Base-by-base conservation (phyloP, 306 rosid genomes). In the Prunus mume region DNA sequence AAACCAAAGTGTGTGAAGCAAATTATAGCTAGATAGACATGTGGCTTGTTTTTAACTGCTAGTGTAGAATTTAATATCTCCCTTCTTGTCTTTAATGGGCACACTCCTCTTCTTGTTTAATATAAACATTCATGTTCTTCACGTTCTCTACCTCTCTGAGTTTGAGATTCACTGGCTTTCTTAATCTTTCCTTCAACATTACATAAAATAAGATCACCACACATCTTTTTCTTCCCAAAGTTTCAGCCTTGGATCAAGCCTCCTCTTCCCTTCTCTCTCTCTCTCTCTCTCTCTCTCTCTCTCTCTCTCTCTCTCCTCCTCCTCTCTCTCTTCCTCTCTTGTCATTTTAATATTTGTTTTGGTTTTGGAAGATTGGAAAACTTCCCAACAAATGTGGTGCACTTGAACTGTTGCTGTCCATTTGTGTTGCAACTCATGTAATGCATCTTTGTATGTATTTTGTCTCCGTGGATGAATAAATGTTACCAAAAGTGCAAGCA, bases 191-290 rank as follows among this genome's bases (percentile, higher is more conserved):
- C 65, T 82, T 43, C 61, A 54, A 27, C 55, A 17, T 70, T 17
- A 28, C 65, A 30, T n/a, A 52, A 69, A 71, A 49, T 54, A 81
- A 83, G 83, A 83, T 80, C 77, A 83, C 72, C 46, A 51, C 76
- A 54, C 46, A 55, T 68, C 54, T n/a, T 80, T 75, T 9, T 12
- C 7, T 41, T 28, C 79, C 28, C 24, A 9, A 63, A 63, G 65
- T 46, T 55, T 60, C 65, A 11, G 73, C 79, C 78, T 77, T 27
- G 76, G 41, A 61, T 45, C 77, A 41, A 51, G 65, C 69, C 20
- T 11, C 52, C 34, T 24, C 30, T 11, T 2, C 7, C 3, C 24
- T 32, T 67, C 27, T 25, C 27, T 25, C 27, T 25, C 27, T 25
- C 77, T 68, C 20, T 30, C 43, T 50, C 27, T 15, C 30, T 19